A percentile compares a stretch with the other conserved stretches of the same genome.
phyloP scores from a whole-genome alignment of 208 protist species.

The Trypanosoma cruzi region DNA sequence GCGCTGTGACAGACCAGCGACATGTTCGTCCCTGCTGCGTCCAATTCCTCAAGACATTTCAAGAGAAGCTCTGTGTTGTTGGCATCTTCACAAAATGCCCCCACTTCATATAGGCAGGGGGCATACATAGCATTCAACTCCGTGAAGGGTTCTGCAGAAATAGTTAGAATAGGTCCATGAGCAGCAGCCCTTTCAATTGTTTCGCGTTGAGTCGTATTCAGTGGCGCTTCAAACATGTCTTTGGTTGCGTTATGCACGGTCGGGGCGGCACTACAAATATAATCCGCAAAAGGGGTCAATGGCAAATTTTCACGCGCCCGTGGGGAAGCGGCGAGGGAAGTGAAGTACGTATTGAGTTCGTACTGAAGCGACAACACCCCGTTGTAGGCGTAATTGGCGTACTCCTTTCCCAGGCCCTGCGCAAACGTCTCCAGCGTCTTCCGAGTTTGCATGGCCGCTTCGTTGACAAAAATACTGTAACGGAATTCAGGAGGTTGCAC shows the following conservation, averaged over 20 bases:
- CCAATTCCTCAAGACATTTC: constrained; percentile 5
- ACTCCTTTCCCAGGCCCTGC: constrained; percentile 27
- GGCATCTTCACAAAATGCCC: constrained; percentile 3
- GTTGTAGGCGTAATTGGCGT: constrained; percentile 25
- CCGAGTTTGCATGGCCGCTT: not conserved
- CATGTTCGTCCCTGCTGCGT: not conserved
- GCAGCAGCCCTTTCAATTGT: constrained; percentile 1
- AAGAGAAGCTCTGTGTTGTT: constrained; percentile 4
- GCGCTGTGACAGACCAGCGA: constrained; percentile 10
- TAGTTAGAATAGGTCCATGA: not conserved
- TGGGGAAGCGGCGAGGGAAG: not conserved
- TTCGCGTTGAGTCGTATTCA: not conserved
- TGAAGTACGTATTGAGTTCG: constrained; percentile 29
- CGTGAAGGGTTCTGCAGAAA: constrained; percentile 1
- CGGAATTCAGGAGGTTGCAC: constrained; percentile 1
- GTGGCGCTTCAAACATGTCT: constrained; percentile 8
- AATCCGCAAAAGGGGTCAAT: constrained; percentile 19
- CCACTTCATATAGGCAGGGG: constrained; percentile 23
- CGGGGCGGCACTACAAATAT: constrained; percentile 1
- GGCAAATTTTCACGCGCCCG: constrained; percentile 5
- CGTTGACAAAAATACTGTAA: constrained; percentile 24
- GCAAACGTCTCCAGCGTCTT: constrained; percentile 18
- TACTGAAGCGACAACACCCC: constrained; percentile 29
- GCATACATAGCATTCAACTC: constrained; percentile 15
- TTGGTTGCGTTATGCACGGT: constrained; percentile 15